Evolutionary conservation across 179 eudicot genomes (phyloP), one percentile per base, ranked within the genome.

Genomic region (Pouteria campechiana): DNA sequence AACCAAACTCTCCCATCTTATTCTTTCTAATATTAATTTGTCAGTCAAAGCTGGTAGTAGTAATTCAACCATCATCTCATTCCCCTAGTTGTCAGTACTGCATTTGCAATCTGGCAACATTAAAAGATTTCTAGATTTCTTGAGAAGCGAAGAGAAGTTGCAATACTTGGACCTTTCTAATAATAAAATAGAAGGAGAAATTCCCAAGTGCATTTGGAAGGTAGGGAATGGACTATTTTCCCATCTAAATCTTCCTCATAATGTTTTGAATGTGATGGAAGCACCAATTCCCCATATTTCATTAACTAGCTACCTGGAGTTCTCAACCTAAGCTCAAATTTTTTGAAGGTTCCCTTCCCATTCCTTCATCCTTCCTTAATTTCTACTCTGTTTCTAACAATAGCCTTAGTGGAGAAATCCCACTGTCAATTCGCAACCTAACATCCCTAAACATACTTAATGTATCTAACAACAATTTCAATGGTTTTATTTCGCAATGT

Each of bases 391-490:
- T 40, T 30, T 60, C 66, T 11, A 35, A 54, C 25, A 53, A 61
- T 28, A 33, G 15, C n/a, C 25, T 54, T 6, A 41, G 30, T 1
- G 50, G 60, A 23, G 54, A 47, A 7, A 25, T 55, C 19, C 57
- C 56, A 10, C 32, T 45, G 18, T 15, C 31, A 0, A 17, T 58
- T 2, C 44, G 64, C 18, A 5, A 50, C 17, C 27, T 19, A n/a
- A 4, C 10, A 3, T 0, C 5, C 1, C 50, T 29, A 1, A 1
- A 7, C 0, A 3, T 43, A 5, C 46, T 59, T 17, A 48, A 62
- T 43, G 45, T 62, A n/a, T 42, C 52, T 3, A 2, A 18, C 0
- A 62, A 62, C 42, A 17, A 35, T 28, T 23, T 62, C 4, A 12
- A 13, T 0, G 41, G 52, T 7, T 13, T 10, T 3, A 48, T 48